Evolutionary conservation across 2,329 filamentous ascomycete species (phyloP), one percentile per base, ranked within the genome.

Genomic region (Colletotrichum zoysiae): DNA sequence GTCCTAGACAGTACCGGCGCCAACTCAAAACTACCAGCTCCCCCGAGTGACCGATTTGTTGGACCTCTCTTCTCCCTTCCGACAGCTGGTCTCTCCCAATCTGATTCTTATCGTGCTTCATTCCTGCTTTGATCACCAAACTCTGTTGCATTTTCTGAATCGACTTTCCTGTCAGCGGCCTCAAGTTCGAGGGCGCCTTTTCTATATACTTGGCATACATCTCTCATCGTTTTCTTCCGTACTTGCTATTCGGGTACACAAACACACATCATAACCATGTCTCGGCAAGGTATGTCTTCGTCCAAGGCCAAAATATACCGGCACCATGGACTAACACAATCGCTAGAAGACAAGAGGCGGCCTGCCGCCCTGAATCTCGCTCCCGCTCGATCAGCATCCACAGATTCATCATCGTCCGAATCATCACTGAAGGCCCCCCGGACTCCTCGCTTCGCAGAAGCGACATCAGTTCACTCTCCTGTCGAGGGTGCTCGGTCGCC

Each of bases 361-460:
- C 88, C 88, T 75, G 78, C 83, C 80, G 88, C 87, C 69, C 82
- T 90, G 62, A 87, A 88, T 75, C 81, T 90, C 69, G 81, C 84
- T 38, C 84, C 86, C 35, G 79, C 82, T 67, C 84, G 87, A 71
- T 84, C 86, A 63, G 82, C 81, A 35, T 86, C 87, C 6, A 84
- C 84, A 57, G 82, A 83, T 63, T 89, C 87, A 18, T 84, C 83
- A 50, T 88, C 87, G 38, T 87, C 87, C 69, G 83, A 84, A 74
- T 86, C 84, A 56, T 90, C 88, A 20, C 83, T 90, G 74, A 93
- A 92, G 83, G 85, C 88, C 50, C 92, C 92, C 73, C 88, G 93
- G 78, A 92, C 91, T 76, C 92, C 93, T 77, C 91, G 93, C 78
- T 95, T 95, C 78, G 92, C 92, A 67, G 93, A 95, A 85, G 93